Base-by-base conservation (phyloP, 495 filamentous ascomycete species). In the Platismatia glauca region DNA sequence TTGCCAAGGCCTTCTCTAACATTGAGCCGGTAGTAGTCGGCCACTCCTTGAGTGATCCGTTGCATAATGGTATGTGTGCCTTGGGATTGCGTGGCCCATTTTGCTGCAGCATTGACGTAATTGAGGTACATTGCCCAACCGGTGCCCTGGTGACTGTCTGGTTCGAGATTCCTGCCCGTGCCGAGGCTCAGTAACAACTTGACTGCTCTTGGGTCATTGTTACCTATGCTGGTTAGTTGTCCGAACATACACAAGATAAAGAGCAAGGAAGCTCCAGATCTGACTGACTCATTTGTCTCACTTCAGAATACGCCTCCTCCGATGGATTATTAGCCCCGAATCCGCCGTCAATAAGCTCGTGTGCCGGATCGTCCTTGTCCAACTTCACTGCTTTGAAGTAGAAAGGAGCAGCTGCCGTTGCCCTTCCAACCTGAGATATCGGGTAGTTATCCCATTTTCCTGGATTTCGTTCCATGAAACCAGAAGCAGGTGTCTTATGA, bases 391-490 rank as follows among this genome's bases (percentile, higher is more conserved):
- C 55, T 38, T 79, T 73, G 67, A 82, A 82, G 65, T 77, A 82
- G 39, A 77, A 74, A 2, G 80, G 77, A 2, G 80, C 80, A 2
- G 80, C 80, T 9, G 75, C 76, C 1, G 80, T 82, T 18, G 80
- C 80, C 15, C 80, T 71, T 0, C 78, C 79, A 1, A 81, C 76
- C 63, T 80, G 61, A 77, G 78, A 82, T 43, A 82, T 77, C 1
- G 66, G 65, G 15, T 78, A 52, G 12, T 68, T 60, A 57, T 75
- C 34, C 31, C 31, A 20, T 37, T 33, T 57, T 37, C 50, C 38
- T 38, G 66, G 48, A 33, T 66, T 64, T 12, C 78, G 77, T 72
- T 74, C 70, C 7, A 59, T 27, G 4, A 39, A 9, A 29, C 55
- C 65, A 27, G 11, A 16, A 7, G 50, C 15, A 1, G 27, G 16